Base-by-base conservation (phyloP, 768 basidiomycete species). In the Guyanaporus albipodus region DNA sequence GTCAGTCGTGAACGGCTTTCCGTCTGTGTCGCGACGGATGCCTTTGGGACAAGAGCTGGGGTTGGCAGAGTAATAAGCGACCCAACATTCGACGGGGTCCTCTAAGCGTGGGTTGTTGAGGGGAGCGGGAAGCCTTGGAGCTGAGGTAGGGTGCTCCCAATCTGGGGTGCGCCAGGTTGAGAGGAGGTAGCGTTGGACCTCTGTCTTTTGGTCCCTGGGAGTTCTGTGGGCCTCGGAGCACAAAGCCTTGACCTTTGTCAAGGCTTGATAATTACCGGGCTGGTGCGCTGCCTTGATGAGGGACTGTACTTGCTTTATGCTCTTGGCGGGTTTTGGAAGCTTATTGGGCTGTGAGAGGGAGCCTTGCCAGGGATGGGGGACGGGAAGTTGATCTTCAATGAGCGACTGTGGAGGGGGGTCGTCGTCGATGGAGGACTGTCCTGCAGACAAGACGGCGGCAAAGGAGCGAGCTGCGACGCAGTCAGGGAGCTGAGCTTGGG, bases 21-120 rank as follows among this genome's bases (percentile, higher is more conserved):
- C 67, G 46, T 63, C 60, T 10, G 59, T 44, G 52, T 71, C 70
- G 23, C 66, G 68, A 41, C 75, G 67, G 46, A 76, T 73, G 42
- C 75, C 75, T 44, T 71, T 72, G 8, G 75, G 75, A 64, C 74
- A 77, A 1, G 73, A 75, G 42, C 65, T 68, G 8, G 63, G 71
- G 46, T 76, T 73, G 24, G 64, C 62, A 8, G 70, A 57, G 46
- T 75, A 70, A 48, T 76, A 76, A 4, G 70, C 68, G 28, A 70
- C 68, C 75, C 75, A 76, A 22, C 61, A 63, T 38, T 74, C 72
- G 7, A 73, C 67, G 8, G 74, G 70, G 48, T 76, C 75, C 49
- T 76, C 70, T 38, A 71, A 59, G 10, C 72, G 72, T 41, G 75
- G 75, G 52, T 75, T 76, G 37, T 69, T 70, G 44, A 71, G 37